Base-by-base conservation (phyloP, 495 filamentous ascomycete species). In the Clavariopsis aquatica region DNA sequence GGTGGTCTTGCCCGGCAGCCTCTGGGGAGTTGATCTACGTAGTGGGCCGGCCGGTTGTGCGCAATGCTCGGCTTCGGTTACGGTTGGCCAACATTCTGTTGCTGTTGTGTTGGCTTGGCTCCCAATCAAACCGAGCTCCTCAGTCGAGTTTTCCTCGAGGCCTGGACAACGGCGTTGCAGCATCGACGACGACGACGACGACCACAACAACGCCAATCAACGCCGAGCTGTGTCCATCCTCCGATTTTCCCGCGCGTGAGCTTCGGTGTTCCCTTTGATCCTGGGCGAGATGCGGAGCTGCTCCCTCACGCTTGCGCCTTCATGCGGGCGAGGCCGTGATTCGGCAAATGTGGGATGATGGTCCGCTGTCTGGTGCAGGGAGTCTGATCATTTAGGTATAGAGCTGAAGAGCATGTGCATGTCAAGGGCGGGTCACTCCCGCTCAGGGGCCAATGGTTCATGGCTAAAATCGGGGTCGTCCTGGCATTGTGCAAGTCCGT, bases 361-460 rank as follows among this genome's bases (percentile, higher is more conserved):
- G 36, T 1, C 4, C 23, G 23, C 15, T 22, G 55, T 49, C 23
- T 22, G 17, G 26, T 62, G 60, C 38, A 47, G 60, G 51, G 56
- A 29, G n/a, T 20, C 31, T 24, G 31, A 55, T 49, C 34, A 36
- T 46, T 62, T 29, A 12, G 49, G 60, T 20, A 36, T 60, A 41
- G 28, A 28, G 31, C 47, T 53, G 51, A 56, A 53, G 49, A 34
- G 28, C 19, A 34, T 41, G 31, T 28, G 51, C 31, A 27, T 27
- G 20, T 61, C 45, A 28, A 60, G 31, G 47, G 24, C 36, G 60
- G 10, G 49, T 24, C 60, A 24, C 51, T 52, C 26, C 23, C 51
- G 51, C 51, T 62, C 60, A 45, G 34, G 60, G 52, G 24, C 49
- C 60, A 62, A 62, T 55, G 19, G 60, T 62, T 62, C 51, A 41